Percentiles rank a stretch among this genome's conserved stretches.
Conservation (phyloP, 192 early-diverging fungal species). For the Coemansia sp. region DNA sequence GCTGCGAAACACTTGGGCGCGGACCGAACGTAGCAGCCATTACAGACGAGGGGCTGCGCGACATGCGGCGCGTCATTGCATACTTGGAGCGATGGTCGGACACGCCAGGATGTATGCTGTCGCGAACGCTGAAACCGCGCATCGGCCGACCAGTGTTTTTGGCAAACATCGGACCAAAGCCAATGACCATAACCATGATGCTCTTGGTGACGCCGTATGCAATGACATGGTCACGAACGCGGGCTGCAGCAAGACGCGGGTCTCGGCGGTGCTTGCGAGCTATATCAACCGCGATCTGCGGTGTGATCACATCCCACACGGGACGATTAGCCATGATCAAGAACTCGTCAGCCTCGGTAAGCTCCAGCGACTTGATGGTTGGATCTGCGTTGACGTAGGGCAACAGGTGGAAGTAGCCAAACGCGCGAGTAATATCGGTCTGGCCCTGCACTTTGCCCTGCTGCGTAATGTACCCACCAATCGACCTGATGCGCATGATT, state of each 20-base stretch:
- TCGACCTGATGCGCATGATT: slow-evolving; percentile 72
- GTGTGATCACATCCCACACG: slow-evolving; percentile 78
- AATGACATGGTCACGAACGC: slow-evolving; percentile 85
- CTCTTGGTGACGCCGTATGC: slow-evolving; percentile 75
- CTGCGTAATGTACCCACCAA: slow-evolving; percentile 80
- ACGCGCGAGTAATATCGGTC: slow-evolving; percentile 73
- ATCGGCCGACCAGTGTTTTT: slow-evolving; percentile 51
- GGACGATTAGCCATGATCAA: slow-evolving; percentile 73
- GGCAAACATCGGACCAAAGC: slow-evolving; percentile 77
- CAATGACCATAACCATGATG: slow-evolving; percentile 89
- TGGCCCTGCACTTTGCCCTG: slow-evolving; percentile 75
- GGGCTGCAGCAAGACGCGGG: slow-evolving; percentile 75
- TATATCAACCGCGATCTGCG: slow-evolving; percentile 82
- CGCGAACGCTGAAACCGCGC: slow-evolving; percentile 56
- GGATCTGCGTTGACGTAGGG: slow-evolving; percentile 86
- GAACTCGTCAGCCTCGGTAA: slow-evolving; percentile 82
- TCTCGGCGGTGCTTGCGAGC: slow-evolving; percentile 77
- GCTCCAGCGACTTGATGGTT: slow-evolving; percentile 67
- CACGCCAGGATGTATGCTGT: slow-evolving; percentile 52
- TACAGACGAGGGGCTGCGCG: slow-evolving; percentile 44
- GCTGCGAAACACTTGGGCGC: slow-evolving; percentile 27
- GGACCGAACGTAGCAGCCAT: slow-evolving; percentile 37
- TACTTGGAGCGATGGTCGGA: slow-evolving; percentile 53
- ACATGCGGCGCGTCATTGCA: slow-evolving; percentile 47
- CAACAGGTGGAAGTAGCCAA: slow-evolving; percentile 84